Evolutionary conservation across 495 filamentous ascomycete species (phyloP).

Genomic region (Massariosphaeria phaeospora): DNA sequence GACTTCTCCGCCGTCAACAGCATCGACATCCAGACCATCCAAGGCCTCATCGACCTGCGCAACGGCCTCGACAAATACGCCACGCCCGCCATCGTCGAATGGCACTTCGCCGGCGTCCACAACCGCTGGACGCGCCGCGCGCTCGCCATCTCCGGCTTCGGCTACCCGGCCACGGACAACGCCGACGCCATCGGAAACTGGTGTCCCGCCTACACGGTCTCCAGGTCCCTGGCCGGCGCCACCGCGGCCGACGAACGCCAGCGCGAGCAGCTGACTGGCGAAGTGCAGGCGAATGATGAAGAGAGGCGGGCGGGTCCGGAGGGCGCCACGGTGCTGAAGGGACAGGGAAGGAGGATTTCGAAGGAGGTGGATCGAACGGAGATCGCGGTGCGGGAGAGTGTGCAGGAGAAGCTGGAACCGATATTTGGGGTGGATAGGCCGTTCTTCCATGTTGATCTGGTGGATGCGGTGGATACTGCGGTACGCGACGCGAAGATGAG

Average conservation of each 20-base stretch:
- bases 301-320: constrained; percentile 1
- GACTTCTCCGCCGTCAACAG: constrained; percentile 11
- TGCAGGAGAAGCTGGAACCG: constrained; percentile 2
- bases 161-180: not conserved
- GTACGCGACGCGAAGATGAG: constrained; percentile 8
- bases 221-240: constrained; percentile 14
- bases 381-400: not conserved
- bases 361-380: not conserved
- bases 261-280: not conserved
- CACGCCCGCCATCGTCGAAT: constrained; percentile 5
- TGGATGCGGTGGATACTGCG: constrained; percentile 18
- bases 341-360: not conserved
- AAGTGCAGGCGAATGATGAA: constrained; percentile 2
- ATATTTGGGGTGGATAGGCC: constrained; percentile 14
- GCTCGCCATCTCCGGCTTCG: constrained; percentile 13
- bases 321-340: not conserved
- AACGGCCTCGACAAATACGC: constrained; percentile 14
- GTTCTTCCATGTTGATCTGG: constrained; percentile 19
- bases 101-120: constrained; percentile 15
- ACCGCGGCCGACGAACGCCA: constrained; percentile 5
- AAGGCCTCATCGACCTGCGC: constrained; percentile 8
- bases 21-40: constrained; percentile 4
- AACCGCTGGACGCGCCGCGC: constrained; percentile 13
- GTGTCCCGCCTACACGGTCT: constrained; percentile 13
- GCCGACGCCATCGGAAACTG: constrained; percentile 5